Evolutionary conservation across 75 land plant species (phyloP).

Genomic region (Pseudotsuga menziesii): DNA sequence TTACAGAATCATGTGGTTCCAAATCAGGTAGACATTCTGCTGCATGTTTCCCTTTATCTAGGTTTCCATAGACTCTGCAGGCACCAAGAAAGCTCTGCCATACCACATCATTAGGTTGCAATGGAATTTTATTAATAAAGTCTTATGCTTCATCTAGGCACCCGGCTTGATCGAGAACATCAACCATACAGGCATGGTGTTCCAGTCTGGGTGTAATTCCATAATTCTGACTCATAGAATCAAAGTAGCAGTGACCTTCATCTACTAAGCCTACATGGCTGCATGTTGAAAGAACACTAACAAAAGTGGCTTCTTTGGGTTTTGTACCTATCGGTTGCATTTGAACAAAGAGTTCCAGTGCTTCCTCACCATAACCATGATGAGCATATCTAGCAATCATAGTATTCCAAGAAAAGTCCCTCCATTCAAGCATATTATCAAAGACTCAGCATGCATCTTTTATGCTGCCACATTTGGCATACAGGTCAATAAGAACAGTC

Average conservation of each 20-base stretch:
- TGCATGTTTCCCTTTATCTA: slow-evolving; percentile 22
- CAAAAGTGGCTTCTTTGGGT: slow-evolving; percentile 21
- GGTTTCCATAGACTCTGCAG: slow-evolving; percentile 28
- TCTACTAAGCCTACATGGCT: no score
- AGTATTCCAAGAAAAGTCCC: slow-evolving; percentile 42
- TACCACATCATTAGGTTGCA: slow-evolving; percentile 24
- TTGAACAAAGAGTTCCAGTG: slow-evolving; percentile 18
- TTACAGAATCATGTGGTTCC: slow-evolving; percentile 19
- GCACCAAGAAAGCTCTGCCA: slow-evolving; percentile 35
- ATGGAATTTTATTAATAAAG: slow-evolving; percentile 28
- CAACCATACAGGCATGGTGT: neutral
- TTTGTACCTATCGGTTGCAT: slow-evolving; percentile 22
- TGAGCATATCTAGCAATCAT: slow-evolving; percentile 48
- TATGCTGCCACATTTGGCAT: slow-evolving; percentile 42
- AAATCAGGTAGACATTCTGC: slow-evolving; percentile 16
- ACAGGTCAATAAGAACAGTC: slow-evolving; percentile 42
- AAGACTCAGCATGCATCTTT: slow-evolving; percentile 25
- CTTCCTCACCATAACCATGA: slow-evolving; percentile 33
- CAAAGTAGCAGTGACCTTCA: no score
- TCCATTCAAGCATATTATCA: slow-evolving; percentile 22
- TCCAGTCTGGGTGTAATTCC: no score
- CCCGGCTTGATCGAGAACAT: neutral
- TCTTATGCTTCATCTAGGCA: slow-evolving; percentile 18
- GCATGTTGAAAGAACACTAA: no score
- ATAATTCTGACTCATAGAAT: no score